Evolutionary conservation across 805 yeast species (phyloP).

Genomic region (Candida silvatica): DNA sequence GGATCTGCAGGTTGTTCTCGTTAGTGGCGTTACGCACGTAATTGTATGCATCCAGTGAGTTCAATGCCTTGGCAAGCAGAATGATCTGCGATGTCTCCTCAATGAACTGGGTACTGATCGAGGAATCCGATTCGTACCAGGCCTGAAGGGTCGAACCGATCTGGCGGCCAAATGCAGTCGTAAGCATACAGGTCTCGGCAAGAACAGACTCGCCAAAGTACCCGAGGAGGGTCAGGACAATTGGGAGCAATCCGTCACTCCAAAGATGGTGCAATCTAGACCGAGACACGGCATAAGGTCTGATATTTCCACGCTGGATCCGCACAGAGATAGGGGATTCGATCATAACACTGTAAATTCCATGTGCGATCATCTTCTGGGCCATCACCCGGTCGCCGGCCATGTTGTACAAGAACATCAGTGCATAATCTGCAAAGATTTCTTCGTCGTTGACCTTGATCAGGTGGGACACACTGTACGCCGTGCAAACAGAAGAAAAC

Average conservation of each 20-base stretch:
- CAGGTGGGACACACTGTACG: slow-evolving; percentile 62
- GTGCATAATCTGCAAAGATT: slow-evolving; percentile 61
- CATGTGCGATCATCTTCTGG: slow-evolving; percentile 52
- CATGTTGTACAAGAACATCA: slow-evolving; percentile 63
- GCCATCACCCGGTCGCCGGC: slow-evolving; percentile 52
- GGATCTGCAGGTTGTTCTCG: slow-evolving; percentile 9
- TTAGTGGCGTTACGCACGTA: slow-evolving; percentile 24
- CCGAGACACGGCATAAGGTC: slow-evolving; percentile 38
- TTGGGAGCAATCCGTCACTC: slow-evolving; percentile 75
- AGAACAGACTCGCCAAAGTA: slow-evolving; percentile 55
- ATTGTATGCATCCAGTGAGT: slow-evolving; percentile 41
- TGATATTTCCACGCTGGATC: slow-evolving; percentile 58
- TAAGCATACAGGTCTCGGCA: slow-evolving; percentile 58
- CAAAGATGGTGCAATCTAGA: slow-evolving; percentile 58
- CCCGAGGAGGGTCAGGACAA: slow-evolving; percentile 49
- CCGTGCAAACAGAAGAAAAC: slow-evolving; percentile 48
- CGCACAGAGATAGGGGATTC: slow-evolving; percentile 67
- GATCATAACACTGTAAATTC: slow-evolving; percentile 56
- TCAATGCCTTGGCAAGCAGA: slow-evolving; percentile 51
- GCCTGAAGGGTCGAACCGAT: slow-evolving; percentile 51
- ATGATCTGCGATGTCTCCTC: slow-evolving; percentile 66
- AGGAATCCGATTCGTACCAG: slow-evolving; percentile 52
- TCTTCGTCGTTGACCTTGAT: slow-evolving; percentile 55
- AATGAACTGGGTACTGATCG: slow-evolving; percentile 36
- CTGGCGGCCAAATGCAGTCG: slow-evolving; percentile 57